phyloP scores from a whole-genome alignment of 2,329 filamentous ascomycete species.

The Neodidymelliopsis sp. region DNA sequence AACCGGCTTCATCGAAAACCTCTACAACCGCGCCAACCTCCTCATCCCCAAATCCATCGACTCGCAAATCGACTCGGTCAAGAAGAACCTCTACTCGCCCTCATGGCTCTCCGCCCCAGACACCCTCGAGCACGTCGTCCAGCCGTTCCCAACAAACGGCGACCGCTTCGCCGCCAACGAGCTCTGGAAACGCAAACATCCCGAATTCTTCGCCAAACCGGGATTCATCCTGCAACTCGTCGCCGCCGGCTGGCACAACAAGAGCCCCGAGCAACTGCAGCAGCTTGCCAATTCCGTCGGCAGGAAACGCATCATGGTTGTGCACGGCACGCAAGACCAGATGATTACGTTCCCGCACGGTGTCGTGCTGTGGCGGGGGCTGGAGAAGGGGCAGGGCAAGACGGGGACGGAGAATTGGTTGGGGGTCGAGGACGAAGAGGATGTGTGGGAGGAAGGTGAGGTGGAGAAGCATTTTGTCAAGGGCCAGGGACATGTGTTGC shows the following conservation, averaged over 20 bases:
- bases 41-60: slow-evolving; percentile 75
- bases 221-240: slow-evolving; percentile 81
- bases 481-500: slow-evolving; percentile 76
- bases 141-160: slow-evolving; percentile 74
- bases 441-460: slow-evolving; percentile 51
- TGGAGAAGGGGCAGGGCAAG: slow-evolving; percentile 63
- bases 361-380: slow-evolving; percentile 68
- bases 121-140: slow-evolving; percentile 50
- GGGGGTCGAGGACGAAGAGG: slow-evolving; percentile 43
- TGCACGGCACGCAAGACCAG: slow-evolving; percentile 78
- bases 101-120: slow-evolving; percentile 71
- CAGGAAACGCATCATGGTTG: slow-evolving; percentile 74
- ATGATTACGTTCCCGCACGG: slow-evolving; percentile 80
- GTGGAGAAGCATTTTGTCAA: slow-evolving; percentile 68
- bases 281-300: slow-evolving; percentile 73
- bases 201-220: slow-evolving; percentile 65
- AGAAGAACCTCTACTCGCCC: slow-evolving; percentile 70
- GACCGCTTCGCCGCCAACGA: slow-evolving; percentile 85
- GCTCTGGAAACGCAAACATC: slow-evolving; percentile 71
- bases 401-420: slow-evolving; percentile 45
- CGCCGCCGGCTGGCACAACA: slow-evolving; percentile 81
- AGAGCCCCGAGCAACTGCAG: slow-evolving; percentile 70
- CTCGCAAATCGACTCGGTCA: slow-evolving; percentile 68
- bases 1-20: slow-evolving; percentile 65
- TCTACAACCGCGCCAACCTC: slow-evolving; percentile 64